A percentile compares a stretch with the other conserved stretches of the same genome.
Conservation (phyloP, 192 early-diverging fungal species). For the Pilaira anomala region DNA sequence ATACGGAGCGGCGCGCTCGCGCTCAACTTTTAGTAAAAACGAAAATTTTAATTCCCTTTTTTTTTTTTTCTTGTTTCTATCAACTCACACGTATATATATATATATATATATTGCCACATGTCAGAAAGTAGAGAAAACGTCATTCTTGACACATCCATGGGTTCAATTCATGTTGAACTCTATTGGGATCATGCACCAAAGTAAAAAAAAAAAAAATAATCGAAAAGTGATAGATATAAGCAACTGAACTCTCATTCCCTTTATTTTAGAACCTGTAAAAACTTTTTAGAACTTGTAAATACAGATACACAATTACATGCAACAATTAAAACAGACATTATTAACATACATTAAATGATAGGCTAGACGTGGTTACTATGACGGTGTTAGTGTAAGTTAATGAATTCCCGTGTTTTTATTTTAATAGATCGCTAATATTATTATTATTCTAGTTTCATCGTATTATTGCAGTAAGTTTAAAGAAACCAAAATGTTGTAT, state of each 20-base stretch:
- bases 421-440: slow-evolving; percentile 2
- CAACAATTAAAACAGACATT: not conserved
- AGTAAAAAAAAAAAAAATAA: slow-evolving; percentile 32
- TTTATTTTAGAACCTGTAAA: slow-evolving; percentile 54
- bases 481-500: not conserved
- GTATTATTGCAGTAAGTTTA: slow-evolving; percentile 58
- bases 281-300: slow-evolving; percentile 79
- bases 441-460: slow-evolving; percentile 59
- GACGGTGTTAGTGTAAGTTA: slow-evolving; percentile 64
- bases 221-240: not conserved
- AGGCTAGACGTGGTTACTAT: slow-evolving; percentile 84
- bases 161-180: slow-evolving; percentile 69
- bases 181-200: slow-evolving; percentile 85
- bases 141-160: slow-evolving; percentile 55
- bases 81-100: not conserved
- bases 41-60: not conserved
- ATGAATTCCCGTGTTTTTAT: not conserved
- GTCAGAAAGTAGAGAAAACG: slow-evolving; percentile 18
- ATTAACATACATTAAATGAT: slow-evolving; percentile 5
- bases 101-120: not conserved
- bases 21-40: too few species aligned
- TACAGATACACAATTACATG: not conserved
- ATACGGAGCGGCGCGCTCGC: too few species aligned
- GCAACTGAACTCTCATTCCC: not conserved
- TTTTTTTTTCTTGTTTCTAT: not conserved